Base-by-base conservation (phyloP, 176 grass and related monocot species). In the Lolium multiflorum region DNA sequence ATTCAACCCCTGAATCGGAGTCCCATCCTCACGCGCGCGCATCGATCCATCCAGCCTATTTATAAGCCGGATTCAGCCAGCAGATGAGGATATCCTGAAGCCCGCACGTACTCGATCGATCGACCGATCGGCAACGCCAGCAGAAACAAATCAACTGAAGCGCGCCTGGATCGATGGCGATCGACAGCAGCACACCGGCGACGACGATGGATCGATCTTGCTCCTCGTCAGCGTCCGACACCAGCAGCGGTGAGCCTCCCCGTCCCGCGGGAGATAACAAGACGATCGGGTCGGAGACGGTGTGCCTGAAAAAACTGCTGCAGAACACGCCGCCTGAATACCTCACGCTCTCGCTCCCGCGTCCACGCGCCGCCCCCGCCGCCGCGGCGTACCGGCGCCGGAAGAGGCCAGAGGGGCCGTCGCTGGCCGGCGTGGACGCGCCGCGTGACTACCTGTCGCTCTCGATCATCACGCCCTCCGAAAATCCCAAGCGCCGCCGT, bases 291-390 rank as follows among this genome's bases (percentile, higher is more conserved):
- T n/a, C 46, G 13, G 47, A 4, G 6, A n/a, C 6, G 44, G 41
- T 25, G n/a, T 50, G n/a, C 44, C 38, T 5, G 39, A 3, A 37
- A 66, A 16, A 10, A 9, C 21, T 74, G 3, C 71, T 74, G 46
- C 12, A 0, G 3, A 3, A 49, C 7, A 1, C 47, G 46, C 13
- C 22, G 71, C 71, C 22, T 50, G 46, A 16, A 0, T 74, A 51
- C 46, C 71, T 74, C 22, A 51, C 71, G 21, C 46, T 51, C 21
- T 51, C 71, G 22, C 71, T 74, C 71, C 25, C 71, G 47, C 22
- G 31, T 35, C 31, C 22, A 31, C 35, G 26, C 63, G 3, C 2
- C 5, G 26, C 28, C 14, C 5, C 1, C 44, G 46, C 71, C 11
- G 71, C 12, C 1, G 13, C 7, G 0, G 6, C 7, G 14, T 16